Conservation (phyloP, 2,329 filamentous ascomycete genomes). For the Phaeoacremonium minimum region DNA sequence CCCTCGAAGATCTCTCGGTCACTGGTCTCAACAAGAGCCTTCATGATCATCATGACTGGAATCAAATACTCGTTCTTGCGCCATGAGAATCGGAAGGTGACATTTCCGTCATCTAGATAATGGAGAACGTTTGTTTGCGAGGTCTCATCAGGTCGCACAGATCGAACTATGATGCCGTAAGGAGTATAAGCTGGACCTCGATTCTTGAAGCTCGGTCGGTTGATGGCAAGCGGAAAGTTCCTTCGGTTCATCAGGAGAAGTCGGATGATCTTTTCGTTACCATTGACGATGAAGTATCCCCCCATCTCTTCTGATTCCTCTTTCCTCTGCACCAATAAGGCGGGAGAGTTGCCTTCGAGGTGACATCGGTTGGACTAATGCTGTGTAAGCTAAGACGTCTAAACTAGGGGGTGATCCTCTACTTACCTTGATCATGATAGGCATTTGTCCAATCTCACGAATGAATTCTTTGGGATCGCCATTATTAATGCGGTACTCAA, state of each 20-base stretch:
- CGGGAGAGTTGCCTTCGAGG: constrained; percentile 79
- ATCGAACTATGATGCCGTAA: constrained; percentile 86
- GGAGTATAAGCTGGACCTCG: constrained; percentile 85
- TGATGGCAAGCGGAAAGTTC: constrained; percentile 94
- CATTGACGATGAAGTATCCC: constrained; percentile 96
- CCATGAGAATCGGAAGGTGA: constrained; percentile 97
- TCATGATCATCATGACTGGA: constrained; percentile 93
- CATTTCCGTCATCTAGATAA: constrained; percentile 91
- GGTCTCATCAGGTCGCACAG: constrained; percentile 92
- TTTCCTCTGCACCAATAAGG: constrained; percentile 76
- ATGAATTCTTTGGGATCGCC: constrained; percentile 78
- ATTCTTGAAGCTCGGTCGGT: constrained; percentile 83
- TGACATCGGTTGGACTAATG: constrained; percentile 81
- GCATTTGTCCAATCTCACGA: constrained; percentile 82
- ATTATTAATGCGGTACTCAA: constrained; percentile 85
- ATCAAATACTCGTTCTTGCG: constrained; percentile 96
- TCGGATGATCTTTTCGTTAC: constrained; percentile 93
- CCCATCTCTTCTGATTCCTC: constrained; percentile 96
- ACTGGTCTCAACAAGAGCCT: constrained; percentile 92
- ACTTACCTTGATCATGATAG: constrained; percentile 85
- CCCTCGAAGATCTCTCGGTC: constrained; percentile 94
- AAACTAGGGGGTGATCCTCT: constrained; percentile 12
- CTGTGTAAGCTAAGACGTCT: constrained; percentile 9
- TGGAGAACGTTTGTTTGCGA: constrained; percentile 97
- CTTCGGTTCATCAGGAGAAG: constrained; percentile 85